These are phyloP conservation scores for Tolypocladium tropicale DNA, from an alignment of 2,329 filamentous ascomycete genomes.

Conservation along the genomic window DNA sequence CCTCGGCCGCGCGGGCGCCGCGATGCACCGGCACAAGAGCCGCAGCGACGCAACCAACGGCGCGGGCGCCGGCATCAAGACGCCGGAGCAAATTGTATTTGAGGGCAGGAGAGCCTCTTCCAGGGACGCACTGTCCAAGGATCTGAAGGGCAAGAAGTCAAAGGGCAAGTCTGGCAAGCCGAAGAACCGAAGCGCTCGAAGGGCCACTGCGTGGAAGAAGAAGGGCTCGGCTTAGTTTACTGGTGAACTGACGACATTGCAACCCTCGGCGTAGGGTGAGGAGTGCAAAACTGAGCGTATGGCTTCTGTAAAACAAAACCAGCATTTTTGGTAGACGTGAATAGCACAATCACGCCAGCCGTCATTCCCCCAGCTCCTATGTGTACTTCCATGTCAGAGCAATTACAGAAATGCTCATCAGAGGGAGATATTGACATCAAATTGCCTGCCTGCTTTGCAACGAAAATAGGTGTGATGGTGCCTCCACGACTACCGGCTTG, in stretches of 20 bases:
- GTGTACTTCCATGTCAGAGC: too few relatives aligned
- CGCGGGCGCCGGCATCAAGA: conserved; percentile 29
- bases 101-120: conserved; percentile 67
- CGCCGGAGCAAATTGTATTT: conserved; percentile 65
- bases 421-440: conserved; percentile 19
- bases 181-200: conserved; percentile 25
- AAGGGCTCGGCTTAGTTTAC: conserved; percentile 14
- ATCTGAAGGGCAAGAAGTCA: conserved; percentile 47
- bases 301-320: background rate
- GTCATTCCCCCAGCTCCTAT: too few relatives aligned
- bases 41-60: conserved; percentile 10
- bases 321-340: background rate
- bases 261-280: background rate
- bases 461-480: background rate
- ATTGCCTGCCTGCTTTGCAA: conserved; percentile 17
- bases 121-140: conserved; percentile 53
- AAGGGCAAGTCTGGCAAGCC: conserved; percentile 32
- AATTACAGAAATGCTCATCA: background rate
- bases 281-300: background rate
- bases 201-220: conserved; percentile 36
- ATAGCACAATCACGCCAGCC: background rate
- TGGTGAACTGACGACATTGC: background rate
- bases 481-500: background rate
- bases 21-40: conserved; percentile 28
- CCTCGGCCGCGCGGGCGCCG: conserved; percentile 58